Percentiles rank a stretch among this genome's conserved stretches.
Conservation (phyloP, 2,329 filamentous ascomycete genomes). For the Fusarium napiforme region DNA sequence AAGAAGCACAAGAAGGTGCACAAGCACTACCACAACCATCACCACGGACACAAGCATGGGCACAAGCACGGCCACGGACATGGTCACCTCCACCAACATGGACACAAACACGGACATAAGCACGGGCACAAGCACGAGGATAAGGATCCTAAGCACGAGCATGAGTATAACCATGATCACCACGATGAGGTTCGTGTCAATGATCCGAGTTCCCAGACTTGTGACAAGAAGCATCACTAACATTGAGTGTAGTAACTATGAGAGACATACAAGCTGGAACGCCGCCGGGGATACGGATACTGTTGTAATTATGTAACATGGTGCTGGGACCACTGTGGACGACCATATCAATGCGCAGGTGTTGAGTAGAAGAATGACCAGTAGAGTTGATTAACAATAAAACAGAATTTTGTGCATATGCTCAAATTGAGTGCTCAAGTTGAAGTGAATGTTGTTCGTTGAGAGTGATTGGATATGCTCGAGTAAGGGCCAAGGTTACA, state of each 20-base stretch:
- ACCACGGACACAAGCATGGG: not conserved
- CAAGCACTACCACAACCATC: conserved; percentile 16
- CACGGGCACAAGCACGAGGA: not conserved
- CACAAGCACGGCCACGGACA: conserved; percentile 7
- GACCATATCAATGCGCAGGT: not conserved
- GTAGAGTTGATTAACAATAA: not conserved
- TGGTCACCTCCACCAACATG: not conserved
- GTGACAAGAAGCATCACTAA: not conserved
- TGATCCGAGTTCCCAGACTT: not conserved
- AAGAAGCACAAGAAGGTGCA: conserved; percentile 7
- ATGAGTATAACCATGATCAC: not conserved
- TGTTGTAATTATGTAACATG: not conserved
- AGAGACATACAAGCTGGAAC: not conserved
- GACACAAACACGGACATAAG: conserved; percentile 1
- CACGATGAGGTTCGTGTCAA: conserved; percentile 7
- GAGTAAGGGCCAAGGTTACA: not conserved
- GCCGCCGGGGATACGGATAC: not conserved
- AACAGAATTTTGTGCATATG: not conserved
- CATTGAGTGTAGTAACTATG: not conserved
- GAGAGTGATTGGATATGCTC: conserved; percentile 13
- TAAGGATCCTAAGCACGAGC: not conserved
- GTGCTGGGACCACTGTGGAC: not conserved
- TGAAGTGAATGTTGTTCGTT: not conserved
- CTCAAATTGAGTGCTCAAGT: not conserved
- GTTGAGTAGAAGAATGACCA: not conserved